Base-by-base conservation (phyloP, 805 yeast species). In the Cyberlindnera sargentensis region DNA sequence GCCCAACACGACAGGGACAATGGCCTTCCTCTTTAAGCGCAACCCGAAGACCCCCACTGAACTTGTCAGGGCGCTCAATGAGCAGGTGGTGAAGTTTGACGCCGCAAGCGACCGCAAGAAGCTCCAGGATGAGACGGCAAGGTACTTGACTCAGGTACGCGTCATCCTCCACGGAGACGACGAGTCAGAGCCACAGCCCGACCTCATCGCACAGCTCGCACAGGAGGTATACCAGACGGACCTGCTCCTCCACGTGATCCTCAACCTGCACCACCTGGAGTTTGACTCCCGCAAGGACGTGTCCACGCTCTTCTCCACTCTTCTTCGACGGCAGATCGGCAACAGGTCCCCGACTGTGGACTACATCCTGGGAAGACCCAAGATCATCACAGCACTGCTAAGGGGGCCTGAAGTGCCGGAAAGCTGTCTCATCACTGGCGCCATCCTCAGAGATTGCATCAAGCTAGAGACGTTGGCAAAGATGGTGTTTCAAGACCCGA, bases 211-310 rank as follows among this genome's bases (percentile, higher is more conserved):
- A 10, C 78, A 71, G 31, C 67, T 93, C 41, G 87, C 95, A 8
- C 85, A 80, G 52, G 96, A 90, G 51, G 79, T 88, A 2, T 85
- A 84, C 56, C 63, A 75, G 7, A 70, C 84, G 1, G 95, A 89
- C 59, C 67, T 84, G 45, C 72, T 93, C 31, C 75, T 74, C 49
- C 70, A 71, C 24, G 64, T 93, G 47, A 68, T 87, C 10, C 60
- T 66, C 20, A 75, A 80, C 55, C 66, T 93, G 44, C 67, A 66
- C n/a, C 70, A 72, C 31, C 71, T 93, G 44, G 96, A 88, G 49
- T 90, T 93, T 64, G 98, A 93, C 59, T 79, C 95, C 37, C 72
- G 96, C 44, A 89, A 91, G 56, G 93, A 86, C 53, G 91, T 88
- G 11, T 73, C 79, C 4, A 67, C 76, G 5, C 61, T 93, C 41